Evolutionary conservation across 2,329 filamentous ascomycete species (phyloP), one percentile per base, ranked within the genome.

Genomic region (Epichloe amarillans): DNA sequence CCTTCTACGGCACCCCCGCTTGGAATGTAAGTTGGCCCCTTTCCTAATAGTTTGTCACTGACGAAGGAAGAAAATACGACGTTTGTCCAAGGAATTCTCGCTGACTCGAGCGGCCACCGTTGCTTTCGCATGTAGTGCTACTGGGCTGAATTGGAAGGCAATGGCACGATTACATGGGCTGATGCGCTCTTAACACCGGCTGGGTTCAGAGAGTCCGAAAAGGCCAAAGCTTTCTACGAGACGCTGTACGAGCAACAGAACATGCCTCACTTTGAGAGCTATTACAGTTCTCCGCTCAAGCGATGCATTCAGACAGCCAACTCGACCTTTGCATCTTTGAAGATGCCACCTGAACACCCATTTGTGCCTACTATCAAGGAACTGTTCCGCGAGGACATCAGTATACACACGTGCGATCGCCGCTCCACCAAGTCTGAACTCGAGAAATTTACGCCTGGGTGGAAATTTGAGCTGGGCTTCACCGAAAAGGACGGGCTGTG

Each of bases 321-420:
- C 49, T 62, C 81, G 19, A 84, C 82, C 2, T 87, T 83, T 59
- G 61, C 62, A 2, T 70, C 66, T 11, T 68, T 86, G 2, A 57
- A 68, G 2, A 60, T 84, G 2, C 79, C 80, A 1, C 60, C 61
- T 7, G 62, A 69, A 3, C 62, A 62, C 11, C 74, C 72, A 0
- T 86, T 84, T 56, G 62, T 64, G 2, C 83, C 82, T 0, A 67
- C 70, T 1, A 66, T 86, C 54, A 86, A 84, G 64, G 83, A 86
- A 58, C 62, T 75, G 37, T 69, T 86, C 55, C 73, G 83, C 33
- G 84, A 87, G 63, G 76, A 77, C 2, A 77, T 86, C 50, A 80
- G 75, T 50, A 76, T 80, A 41, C 83, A 86, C 60, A 85, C 82
- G 0, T 88, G 84, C 61, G 80, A 87, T 64, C 72, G 76, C 33